phyloP scores from a whole-genome alignment of 1,284 basidiomycete genomes.

The Meira nashicola region DNA sequence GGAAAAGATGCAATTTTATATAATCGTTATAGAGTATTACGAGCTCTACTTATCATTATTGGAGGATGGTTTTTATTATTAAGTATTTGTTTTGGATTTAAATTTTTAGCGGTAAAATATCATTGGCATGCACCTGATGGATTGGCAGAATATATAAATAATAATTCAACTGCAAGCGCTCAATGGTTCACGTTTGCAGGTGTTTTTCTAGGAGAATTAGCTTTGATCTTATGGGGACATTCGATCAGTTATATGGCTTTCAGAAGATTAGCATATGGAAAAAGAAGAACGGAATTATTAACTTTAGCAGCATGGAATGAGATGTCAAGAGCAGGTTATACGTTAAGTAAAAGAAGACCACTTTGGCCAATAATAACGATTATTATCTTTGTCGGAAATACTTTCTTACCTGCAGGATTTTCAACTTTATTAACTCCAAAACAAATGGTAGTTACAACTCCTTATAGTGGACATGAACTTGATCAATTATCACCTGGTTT shows the following conservation, averaged over 20 bases:
- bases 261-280: constrained; percentile 1
- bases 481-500: background rate
- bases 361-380: constrained; percentile 7
- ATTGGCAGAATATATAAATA: constrained; percentile 7
- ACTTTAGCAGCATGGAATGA: constrained; percentile 8
- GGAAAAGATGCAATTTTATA: constrained; percentile 1
- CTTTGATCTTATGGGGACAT: constrained; percentile 4
- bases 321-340: constrained; percentile 9
- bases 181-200: constrained; percentile 9
- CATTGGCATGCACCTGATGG: background rate
- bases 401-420: constrained; percentile 10
- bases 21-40: background rate
- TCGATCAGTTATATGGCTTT: constrained; percentile 4
- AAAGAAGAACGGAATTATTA: constrained; percentile 4
- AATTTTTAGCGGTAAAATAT: background rate
- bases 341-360: background rate
- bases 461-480: constrained; percentile 6
- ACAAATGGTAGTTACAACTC: constrained; percentile 2
- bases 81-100: constrained; percentile 1
- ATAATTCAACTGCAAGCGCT: background rate
- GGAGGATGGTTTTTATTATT: background rate
- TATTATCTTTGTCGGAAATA: constrained; percentile 9
- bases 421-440: constrained; percentile 5
- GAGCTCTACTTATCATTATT: background rate
- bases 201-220: constrained; percentile 3